A percentile compares a stretch with the other conserved stretches of the same genome.
These are phyloP conservation scores for Mucor lusitanicus DNA, from an alignment of 371 early-diverging fungal genomes.

Conservation along the genomic window DNA sequence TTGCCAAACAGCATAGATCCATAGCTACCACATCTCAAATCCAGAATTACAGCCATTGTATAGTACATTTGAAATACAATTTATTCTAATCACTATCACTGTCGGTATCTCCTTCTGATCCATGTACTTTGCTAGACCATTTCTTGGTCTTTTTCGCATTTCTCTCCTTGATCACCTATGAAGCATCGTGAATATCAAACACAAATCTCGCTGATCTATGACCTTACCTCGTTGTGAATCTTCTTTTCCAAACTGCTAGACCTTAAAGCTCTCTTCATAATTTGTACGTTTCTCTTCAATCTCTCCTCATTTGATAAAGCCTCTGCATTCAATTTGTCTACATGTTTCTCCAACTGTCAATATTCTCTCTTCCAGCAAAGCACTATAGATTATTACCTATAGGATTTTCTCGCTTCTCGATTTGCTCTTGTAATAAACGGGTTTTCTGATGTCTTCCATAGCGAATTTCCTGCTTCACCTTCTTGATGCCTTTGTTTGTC, in stretches of 20 bases:
- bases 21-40: too few relatives aligned
- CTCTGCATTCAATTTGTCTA: slow-evolving; percentile 34
- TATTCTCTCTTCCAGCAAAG: neutral
- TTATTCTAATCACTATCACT: slow-evolving; percentile 16
- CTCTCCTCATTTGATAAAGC: slow-evolving; percentile 33
- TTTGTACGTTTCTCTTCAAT: slow-evolving; percentile 36
- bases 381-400: slow-evolving; percentile 35
- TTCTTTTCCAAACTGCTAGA: slow-evolving; percentile 37
- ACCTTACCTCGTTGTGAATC: slow-evolving; percentile 32
- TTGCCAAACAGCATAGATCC: neutral
- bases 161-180: slow-evolving; percentile 19
- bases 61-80: too few relatives aligned
- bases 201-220: neutral
- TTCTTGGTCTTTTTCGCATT: slow-evolving; percentile 18
- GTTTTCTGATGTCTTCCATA: slow-evolving; percentile 55
- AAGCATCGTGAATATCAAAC: neutral
- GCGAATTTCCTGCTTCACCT: slow-evolving; percentile 58
- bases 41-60: too few relatives aligned
- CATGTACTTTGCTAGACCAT: slow-evolving; percentile 25
- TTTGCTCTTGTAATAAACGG: slow-evolving; percentile 32
- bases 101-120: slow-evolving; percentile 22
- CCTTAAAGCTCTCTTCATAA: slow-evolving; percentile 34
- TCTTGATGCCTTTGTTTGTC: slow-evolving; percentile 61
- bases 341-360: neutral
- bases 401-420: slow-evolving; percentile 50